Base-by-base conservation (phyloP, 75 land plant genomes). In the Sequoiadendron giganteum region DNA sequence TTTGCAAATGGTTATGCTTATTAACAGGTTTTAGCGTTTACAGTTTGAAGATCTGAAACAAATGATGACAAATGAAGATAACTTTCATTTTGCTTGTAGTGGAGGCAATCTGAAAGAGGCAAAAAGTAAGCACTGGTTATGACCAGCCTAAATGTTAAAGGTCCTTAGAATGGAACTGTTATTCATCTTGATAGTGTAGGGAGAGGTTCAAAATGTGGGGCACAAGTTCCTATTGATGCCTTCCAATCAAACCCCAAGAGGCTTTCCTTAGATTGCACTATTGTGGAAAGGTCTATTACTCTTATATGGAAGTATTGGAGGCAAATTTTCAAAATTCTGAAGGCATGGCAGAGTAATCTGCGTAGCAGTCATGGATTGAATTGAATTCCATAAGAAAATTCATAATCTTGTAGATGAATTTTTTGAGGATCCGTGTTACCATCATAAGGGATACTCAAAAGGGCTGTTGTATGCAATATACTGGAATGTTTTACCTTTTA, bases 101-200 rank as follows among this genome's bases (percentile, higher is more conserved):
- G 89, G 48, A 9, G 84, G 88, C 42, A 88, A 84, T 70, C 88
- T 91, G 45, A 87, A 80, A 1, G 83, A 80, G 25, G 85, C 48
- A n/a, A 61, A 85, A 2, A n/a, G 43, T 21, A 36, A 45, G n/a
- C 45, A 79, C 11, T 52, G 89, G 84, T 87, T 91, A 91, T 78
- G 95, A 92, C 87, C 92, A 94, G 32, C 91, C 93, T 54, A 84
- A 90, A 15, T 88, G 90, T 93, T 0, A 89, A 90, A 89, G 91
- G 91, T 79, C 92, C 90, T 58, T 93, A 91, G 56, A 92, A 85
- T 86, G 90, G 91, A 0, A 58, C 70, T 78, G 97, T 98, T 8
- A 96, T 94, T 34, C 89, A 96, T 90, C 95, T 98, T 49, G 99
- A 98, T 54, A 94, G 96, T 28, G 99, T 98, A 16, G 99, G 99